Base-by-base conservation (phyloP, 768 basidiomycete genomes). In the Tricholoma hemisulphureum region DNA sequence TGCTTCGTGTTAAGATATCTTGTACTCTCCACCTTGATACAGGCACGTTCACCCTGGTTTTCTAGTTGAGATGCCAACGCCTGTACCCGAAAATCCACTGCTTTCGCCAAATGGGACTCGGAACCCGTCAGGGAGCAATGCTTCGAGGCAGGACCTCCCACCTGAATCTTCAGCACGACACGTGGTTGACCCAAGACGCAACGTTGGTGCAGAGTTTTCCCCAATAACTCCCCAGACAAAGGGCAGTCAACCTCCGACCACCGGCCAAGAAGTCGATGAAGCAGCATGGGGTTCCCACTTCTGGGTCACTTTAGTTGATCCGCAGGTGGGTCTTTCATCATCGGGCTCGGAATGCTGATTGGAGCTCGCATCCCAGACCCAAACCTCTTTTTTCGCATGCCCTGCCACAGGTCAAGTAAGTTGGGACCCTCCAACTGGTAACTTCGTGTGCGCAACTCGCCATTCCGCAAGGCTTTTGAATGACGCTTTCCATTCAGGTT, bases 301-400 rank as follows among this genome's bases (percentile, higher is more conserved):
- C 69, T 97, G 95, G 95, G 92, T 96, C 6, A 95, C 95, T 6
- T 79, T 96, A 53, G 82, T 89, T 49, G 94, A 97, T 79, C 95
- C 95, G 24, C 85, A 91, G 81, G 94, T 91, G 55, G 32, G 79
- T 62, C 52, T 8, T 56, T 35, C 7, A 11, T 64, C 56, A 59
- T 53, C 39, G 7, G 39, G 13, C 18, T 26, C 35, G 18, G 20
- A 49, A 20, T 6, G 20, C 45, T 21, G 11, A 58, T 23, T 24
- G 31, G 18, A 32, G 28, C 54, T n/a, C 3, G 37, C 31, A 31
- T 31, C 31, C 34, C 64, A 84, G 83, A 82, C 80, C 35, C 80
- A 78, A 67, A 80, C 80, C 3, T 84, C 88, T 9, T 97, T 97
- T 76, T 98, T 87, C 71, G 95, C 95, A 21, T 95, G 93, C 73